These are phyloP conservation scores for Bathelium albidoporum DNA, from an alignment of 495 filamentous ascomycete genomes.

Conservation along the genomic window DNA sequence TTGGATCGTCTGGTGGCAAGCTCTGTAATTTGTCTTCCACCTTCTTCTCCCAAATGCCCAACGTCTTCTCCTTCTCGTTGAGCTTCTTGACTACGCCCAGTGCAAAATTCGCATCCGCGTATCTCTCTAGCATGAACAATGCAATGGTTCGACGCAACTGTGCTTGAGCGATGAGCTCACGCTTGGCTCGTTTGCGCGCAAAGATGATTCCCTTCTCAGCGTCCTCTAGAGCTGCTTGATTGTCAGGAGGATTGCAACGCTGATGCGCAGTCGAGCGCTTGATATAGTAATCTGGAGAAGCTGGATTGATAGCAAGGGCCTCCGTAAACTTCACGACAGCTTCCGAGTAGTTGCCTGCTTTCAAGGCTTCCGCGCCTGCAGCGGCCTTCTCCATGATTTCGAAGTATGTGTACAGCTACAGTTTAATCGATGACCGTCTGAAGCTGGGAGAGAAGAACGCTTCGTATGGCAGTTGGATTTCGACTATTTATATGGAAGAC, in stretches of 20 bases:
- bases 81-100: constrained; percentile 56
- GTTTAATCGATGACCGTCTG: not conserved
- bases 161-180: constrained; percentile 67
- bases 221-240: constrained; percentile 57
- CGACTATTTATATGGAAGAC: not conserved
- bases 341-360: constrained; percentile 47
- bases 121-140: constrained; percentile 58
- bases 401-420: not conserved
- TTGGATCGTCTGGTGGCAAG: constrained; percentile 45
- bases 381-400: constrained; percentile 49
- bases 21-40: constrained; percentile 41
- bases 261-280: constrained; percentile 78
- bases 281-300: constrained; percentile 72
- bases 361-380: constrained; percentile 54
- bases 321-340: constrained; percentile 67
- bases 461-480: not conserved
- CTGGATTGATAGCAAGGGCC: constrained; percentile 56
- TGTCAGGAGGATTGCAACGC: constrained; percentile 47
- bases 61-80: constrained; percentile 48
- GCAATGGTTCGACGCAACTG: constrained; percentile 74
- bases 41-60: constrained; percentile 55
- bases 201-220: constrained; percentile 65
- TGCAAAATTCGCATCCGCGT: constrained; percentile 65
- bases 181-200: constrained; percentile 62
- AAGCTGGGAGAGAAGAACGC: not conserved